phyloP scores from a whole-genome alignment of 176 grass and related monocot species.

The Musa acuminata region DNA sequence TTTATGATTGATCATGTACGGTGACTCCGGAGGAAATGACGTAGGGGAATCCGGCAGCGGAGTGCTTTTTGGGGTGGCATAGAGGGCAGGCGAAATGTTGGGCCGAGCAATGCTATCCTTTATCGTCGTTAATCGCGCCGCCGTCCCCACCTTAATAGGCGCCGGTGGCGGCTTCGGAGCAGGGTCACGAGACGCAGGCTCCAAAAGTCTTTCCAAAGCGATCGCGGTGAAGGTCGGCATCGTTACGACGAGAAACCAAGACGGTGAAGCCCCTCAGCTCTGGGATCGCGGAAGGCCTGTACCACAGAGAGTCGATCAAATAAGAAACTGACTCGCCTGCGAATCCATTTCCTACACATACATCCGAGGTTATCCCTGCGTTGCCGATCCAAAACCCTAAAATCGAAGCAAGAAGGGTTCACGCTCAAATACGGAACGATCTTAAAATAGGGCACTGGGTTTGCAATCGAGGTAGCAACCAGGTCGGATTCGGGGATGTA shows the following conservation, averaged over 20 bases:
- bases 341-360: not conserved
- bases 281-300: not conserved
- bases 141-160: constrained; percentile 7
- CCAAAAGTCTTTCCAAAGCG: constrained; percentile 34
- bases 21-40: constrained; percentile 59
- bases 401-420: not conserved
- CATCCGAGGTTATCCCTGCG: too few species aligned
- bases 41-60: constrained; percentile 56
- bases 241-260: not conserved
- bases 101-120: not conserved
- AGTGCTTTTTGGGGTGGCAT: constrained; percentile 57
- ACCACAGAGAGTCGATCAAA: not conserved
- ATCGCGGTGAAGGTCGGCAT: constrained; percentile 23
- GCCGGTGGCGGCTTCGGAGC: not conserved
- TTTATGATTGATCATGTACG: constrained; percentile 85
- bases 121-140: not conserved
- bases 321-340: not conserved
- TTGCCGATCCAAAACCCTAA: not conserved
- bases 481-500: not conserved
- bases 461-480: not conserved
- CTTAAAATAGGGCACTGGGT: not conserved
- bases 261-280: not conserved
- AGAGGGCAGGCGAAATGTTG: constrained; percentile 50
- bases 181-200: constrained; percentile 1
- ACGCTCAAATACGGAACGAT: not conserved